Conservation (phyloP, 768 basidiomycete species). For the Collybiopsis luxurians region DNA sequence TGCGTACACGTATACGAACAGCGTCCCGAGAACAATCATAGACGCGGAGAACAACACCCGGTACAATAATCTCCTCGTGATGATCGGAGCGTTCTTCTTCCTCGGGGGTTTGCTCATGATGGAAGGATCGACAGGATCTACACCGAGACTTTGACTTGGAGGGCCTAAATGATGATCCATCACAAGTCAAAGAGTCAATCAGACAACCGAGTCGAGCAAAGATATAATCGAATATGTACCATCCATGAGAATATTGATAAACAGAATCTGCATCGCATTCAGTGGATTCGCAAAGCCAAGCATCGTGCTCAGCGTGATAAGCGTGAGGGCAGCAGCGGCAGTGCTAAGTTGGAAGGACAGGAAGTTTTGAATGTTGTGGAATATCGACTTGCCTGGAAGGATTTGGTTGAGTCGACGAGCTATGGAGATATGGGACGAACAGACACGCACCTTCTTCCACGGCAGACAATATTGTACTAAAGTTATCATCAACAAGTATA, state of each 20-base stretch:
- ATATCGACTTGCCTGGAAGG: slow-evolving; percentile 84
- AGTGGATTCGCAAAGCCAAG: slow-evolving; percentile 88
- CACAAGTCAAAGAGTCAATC: slow-evolving; percentile 5
- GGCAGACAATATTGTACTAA: slow-evolving; percentile 90
- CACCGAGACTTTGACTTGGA: slow-evolving; percentile 92
- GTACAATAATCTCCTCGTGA: slow-evolving; percentile 66
- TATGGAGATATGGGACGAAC: neutral
- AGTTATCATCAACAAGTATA: slow-evolving; percentile 97
- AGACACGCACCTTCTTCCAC: slow-evolving; percentile 77
- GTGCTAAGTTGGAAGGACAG: slow-evolving; percentile 96
- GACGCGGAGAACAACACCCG: slow-evolving; percentile 92
- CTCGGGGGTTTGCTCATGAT: slow-evolving; percentile 94
- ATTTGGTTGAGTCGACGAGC: slow-evolving; percentile 10
- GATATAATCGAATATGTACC: slow-evolving; percentile 44
- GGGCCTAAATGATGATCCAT: slow-evolving; percentile 55
- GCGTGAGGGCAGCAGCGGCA: slow-evolving; percentile 91
- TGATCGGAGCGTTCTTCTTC: slow-evolving; percentile 87
- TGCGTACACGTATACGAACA: slow-evolving; percentile 84
- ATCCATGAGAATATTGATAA: slow-evolving; percentile 99
- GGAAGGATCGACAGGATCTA: slow-evolving; percentile 92
- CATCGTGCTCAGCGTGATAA: slow-evolving; percentile 92
- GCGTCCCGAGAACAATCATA: slow-evolving; percentile 85
- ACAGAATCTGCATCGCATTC: slow-evolving; percentile 99
- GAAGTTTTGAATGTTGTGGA: slow-evolving; percentile 99
- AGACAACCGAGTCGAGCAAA: slow-evolving; percentile 3